phyloP scores from a whole-genome alignment of 345 rosid genomes.

The Salix caprea region DNA sequence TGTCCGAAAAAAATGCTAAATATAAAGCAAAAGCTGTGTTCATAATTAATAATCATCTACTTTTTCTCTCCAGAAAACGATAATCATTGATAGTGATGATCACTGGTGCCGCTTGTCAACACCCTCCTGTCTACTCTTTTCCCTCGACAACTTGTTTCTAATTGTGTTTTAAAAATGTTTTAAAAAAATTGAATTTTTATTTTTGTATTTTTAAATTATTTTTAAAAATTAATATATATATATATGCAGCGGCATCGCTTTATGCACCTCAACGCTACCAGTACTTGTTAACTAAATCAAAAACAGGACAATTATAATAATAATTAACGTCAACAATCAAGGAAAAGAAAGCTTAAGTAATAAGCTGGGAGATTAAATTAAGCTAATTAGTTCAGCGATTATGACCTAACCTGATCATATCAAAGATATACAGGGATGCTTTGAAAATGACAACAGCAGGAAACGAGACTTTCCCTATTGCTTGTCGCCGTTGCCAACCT shows the following conservation, averaged over 20 bases:
- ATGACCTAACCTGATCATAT: background rate
- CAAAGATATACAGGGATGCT: background rate
- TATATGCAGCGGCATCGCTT: background rate
- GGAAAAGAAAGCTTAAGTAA: background rate
- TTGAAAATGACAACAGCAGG: background rate
- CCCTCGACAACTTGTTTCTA: rapidly evolving
- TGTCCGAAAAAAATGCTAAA: background rate
- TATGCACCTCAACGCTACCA: background rate
- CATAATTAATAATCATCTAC: background rate
- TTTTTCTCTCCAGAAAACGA: background rate
- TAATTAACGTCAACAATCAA: background rate
- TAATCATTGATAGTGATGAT: background rate
- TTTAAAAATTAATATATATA: too few species aligned
- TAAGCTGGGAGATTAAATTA: background rate
- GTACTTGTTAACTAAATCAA: background rate
- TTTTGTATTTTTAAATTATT: too few species aligned
- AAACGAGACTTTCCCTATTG: background rate
- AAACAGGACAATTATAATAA: background rate
- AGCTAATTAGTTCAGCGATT: background rate
- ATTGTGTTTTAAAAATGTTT: too few species aligned
- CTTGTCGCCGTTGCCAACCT: background rate
- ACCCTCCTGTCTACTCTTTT: background rate
- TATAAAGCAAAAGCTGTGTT: background rate
- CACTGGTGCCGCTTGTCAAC: background rate
- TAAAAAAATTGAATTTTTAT: too few species aligned